Base-by-base conservation (phyloP, 805 yeast species). In the Spathaspora boniae region DNA sequence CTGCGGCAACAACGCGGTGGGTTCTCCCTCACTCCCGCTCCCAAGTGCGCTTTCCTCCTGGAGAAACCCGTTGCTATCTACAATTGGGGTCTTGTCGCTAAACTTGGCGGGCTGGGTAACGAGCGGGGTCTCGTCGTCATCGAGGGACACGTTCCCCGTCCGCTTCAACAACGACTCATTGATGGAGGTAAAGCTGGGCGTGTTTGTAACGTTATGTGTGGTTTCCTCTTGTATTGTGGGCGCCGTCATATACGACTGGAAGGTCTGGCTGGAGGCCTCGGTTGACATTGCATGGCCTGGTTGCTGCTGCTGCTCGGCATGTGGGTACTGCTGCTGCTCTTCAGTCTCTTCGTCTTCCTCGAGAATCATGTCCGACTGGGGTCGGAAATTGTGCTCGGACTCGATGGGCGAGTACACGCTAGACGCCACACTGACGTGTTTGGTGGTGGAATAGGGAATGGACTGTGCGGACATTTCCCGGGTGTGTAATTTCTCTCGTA, bases 391-490 rank as follows among this genome's bases (percentile, higher is more conserved):
- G n/a, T n/a, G n/a, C 28, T 45, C 50, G n/a, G 46, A 39, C 9
- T 58, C 61, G 11, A 43, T 37, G 4, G 60, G 43, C 15, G 66
- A 58, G 37, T 64, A 64, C 11, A 62, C 63, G 31, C 68, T 60
- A 5, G 68, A 62, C 3, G 68, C 47, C 7, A 60, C 49, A 32
- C 68, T 60, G 34, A 51, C 40, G 36, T 61, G 65, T 22, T 31
- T 38, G 8, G 26, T 37, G 21, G 34, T 27, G n/a, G n/a, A n/a
- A n/a, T n/a, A n/a, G n/a, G n/a, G n/a, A n/a, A n/a, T n/a, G n/a
- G n/a, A n/a, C n/a, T n/a, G n/a, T n/a, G n/a, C n/a, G n/a, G n/a
- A n/a, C n/a, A n/a, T n/a, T n/a, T n/a, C n/a, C n/a, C n/a, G n/a
- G n/a, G n/a, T n/a, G n/a, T n/a, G n/a, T n/a, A n/a, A n/a, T n/a